phyloP scores from a whole-genome alignment of 148 eudicot genomes.

The Silene latifolia region DNA sequence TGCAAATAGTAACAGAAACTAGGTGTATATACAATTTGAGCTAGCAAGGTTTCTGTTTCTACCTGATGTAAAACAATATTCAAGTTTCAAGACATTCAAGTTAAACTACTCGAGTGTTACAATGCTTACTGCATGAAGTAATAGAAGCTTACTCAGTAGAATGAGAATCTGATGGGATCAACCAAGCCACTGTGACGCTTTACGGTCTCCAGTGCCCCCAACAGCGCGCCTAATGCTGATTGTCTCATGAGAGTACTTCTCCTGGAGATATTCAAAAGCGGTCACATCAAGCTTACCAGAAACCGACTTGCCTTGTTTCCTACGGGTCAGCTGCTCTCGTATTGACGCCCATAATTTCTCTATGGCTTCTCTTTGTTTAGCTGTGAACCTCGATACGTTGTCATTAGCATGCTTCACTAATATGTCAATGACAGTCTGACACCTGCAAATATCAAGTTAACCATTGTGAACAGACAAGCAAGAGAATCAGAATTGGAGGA shows the following conservation, averaged over 20 bases:
- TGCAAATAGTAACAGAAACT: neutral
- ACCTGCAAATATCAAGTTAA: conserved; percentile 50
- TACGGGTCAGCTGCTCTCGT: conserved; percentile 66
- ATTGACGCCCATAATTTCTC: conserved; percentile 82
- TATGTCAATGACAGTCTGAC: conserved; percentile 93
- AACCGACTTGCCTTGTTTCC: conserved; percentile 94
- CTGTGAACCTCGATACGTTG: conserved; percentile 70
- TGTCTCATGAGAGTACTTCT: conserved; percentile 84
- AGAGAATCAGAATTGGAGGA: neutral
- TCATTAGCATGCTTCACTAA: conserved; percentile 84
- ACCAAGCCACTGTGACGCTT: conserved; percentile 86
- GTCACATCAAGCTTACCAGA: conserved; percentile 96
- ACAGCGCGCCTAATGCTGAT: conserved; percentile 90
- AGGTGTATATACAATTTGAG: conserved; percentile 23
- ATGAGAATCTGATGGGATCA: conserved; percentile 21
- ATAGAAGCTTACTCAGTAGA: neutral
- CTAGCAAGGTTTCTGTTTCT: neutral
- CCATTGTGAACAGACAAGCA: conserved; percentile 5
- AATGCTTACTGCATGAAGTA: neutral
- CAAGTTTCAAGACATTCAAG: neutral
- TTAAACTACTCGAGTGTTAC: neutral
- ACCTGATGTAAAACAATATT: neutral
- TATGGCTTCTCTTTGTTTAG: conserved; percentile 70
- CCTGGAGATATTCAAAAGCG: conserved; percentile 82
- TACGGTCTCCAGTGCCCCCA: conserved; percentile 71